Conservation (phyloP, 1,284 basidiomycete genomes). For the Golubevia sp. region DNA sequence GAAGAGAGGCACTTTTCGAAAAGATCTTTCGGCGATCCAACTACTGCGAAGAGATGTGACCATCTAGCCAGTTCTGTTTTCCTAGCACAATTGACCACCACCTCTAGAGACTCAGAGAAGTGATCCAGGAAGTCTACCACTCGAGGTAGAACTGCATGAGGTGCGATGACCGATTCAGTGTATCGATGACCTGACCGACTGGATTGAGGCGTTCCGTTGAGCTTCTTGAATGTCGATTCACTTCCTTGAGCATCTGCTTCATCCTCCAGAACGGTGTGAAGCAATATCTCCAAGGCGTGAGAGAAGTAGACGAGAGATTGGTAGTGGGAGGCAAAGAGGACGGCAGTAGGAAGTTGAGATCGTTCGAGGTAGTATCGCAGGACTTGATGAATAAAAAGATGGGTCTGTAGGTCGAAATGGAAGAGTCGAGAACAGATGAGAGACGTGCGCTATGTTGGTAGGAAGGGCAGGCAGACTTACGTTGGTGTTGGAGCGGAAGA, state of each 20-base stretch:
- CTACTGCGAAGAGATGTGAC: slow-evolving; percentile 83
- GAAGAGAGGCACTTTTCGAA: slow-evolving; percentile 84
- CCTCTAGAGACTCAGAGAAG: slow-evolving; percentile 85
- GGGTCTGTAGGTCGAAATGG: slow-evolving; percentile 68
- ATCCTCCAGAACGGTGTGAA: slow-evolving; percentile 93
- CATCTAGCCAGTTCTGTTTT: slow-evolving; percentile 95
- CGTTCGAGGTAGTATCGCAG: slow-evolving; percentile 77
- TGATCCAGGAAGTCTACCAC: slow-evolving; percentile 91
- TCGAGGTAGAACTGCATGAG: slow-evolving; percentile 68
- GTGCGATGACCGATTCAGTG: not conserved
- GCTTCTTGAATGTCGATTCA: not conserved
- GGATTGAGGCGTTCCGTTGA: not conserved
- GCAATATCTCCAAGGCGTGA: slow-evolving; percentile 88
- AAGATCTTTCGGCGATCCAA: slow-evolving; percentile 85
- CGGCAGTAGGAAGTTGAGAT: slow-evolving; percentile 66
- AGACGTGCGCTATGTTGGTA: not conserved
- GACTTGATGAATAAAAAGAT: slow-evolving; percentile 91
- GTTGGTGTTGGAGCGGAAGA: slow-evolving; percentile 88
- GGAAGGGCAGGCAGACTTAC: slow-evolving; percentile 65
- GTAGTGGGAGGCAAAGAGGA: slow-evolving; percentile 84
- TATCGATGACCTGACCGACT: too few species aligned
- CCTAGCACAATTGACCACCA: slow-evolving; percentile 92
- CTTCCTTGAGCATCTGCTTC: slow-evolving; percentile 66
- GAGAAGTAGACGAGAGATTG: slow-evolving; percentile 87
- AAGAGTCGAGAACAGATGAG: not conserved